Conservation (phyloP, 768 basidiomycete species). For the Boletus subcaerulescens region DNA sequence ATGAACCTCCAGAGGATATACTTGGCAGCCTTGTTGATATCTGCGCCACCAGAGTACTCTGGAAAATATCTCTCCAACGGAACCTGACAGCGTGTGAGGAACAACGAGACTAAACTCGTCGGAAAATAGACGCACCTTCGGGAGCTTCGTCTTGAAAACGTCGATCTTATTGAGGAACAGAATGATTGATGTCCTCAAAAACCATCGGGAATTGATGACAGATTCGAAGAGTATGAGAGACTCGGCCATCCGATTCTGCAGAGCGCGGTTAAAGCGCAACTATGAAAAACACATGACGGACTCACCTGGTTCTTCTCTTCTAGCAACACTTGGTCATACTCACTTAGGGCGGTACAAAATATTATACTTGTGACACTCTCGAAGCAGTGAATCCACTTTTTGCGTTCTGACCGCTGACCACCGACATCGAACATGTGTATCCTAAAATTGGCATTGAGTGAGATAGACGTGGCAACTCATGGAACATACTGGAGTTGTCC, state of each 20-base stretch:
- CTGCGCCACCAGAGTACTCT: conserved; percentile 84
- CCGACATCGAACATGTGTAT: conserved; percentile 79
- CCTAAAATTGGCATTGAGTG: conserved; percentile 16
- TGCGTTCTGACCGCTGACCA: conserved; percentile 77
- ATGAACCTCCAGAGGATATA: conserved; percentile 95
- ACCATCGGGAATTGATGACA: conserved; percentile 80
- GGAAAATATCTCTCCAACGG: conserved; percentile 80
- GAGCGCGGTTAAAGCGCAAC: neutral
- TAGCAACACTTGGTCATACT: conserved; percentile 71
- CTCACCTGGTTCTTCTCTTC: conserved; percentile 47
- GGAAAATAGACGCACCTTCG: conserved; percentile 35
- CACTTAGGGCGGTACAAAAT: conserved; percentile 71
- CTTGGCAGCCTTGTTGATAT: conserved; percentile 93
- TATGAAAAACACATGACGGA: neutral
- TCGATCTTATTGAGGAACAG: conserved; percentile 73
- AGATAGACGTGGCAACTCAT: fast-evolving
- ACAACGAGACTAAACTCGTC: fast-evolving
- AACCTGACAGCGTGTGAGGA: conserved; percentile 38
- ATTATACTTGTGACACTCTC: conserved; percentile 80
- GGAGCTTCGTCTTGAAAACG: conserved; percentile 72
- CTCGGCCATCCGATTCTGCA: conserved; percentile 72
- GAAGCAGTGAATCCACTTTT: conserved; percentile 81
- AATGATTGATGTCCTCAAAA: conserved; percentile 63
- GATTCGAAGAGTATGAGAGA: conserved; percentile 73
- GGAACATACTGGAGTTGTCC: conserved; percentile 55